Percentiles rank a stretch among this genome's conserved stretches.
Evolutionary conservation across 2,329 filamentous ascomycete species (phyloP).

Genomic region (Penicillium olsonii): DNA sequence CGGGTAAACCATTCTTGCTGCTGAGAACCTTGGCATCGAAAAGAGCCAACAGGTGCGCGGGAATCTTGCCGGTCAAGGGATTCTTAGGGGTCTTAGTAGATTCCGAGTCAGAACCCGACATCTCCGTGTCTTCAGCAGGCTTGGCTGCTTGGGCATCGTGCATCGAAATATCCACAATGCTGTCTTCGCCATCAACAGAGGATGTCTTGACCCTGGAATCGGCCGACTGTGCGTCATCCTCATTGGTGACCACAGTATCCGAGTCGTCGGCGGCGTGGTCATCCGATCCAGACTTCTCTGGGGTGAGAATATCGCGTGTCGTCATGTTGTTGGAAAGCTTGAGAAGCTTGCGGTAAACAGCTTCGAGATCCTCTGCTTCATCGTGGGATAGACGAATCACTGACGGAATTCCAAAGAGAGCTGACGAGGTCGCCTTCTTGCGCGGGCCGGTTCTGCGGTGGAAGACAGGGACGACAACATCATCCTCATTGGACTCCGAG

Average conservation of each 20-base stretch:
- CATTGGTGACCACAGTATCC: conserved; percentile 67
- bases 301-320: conserved; percentile 64
- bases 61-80: conserved; percentile 60
- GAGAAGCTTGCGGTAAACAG: conserved; percentile 77
- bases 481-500: conserved; percentile 38
- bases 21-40: conserved; percentile 74
- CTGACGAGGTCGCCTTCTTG: conserved; percentile 21
- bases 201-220: conserved; percentile 72
- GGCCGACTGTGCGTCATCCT: conserved; percentile 63
- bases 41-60: conserved; percentile 63
- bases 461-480: conserved; percentile 52
- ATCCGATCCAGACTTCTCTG: conserved; percentile 54
- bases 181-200: conserved; percentile 85
- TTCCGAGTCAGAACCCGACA: conserved; percentile 13
- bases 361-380: conserved; percentile 69
- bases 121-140: conserved; percentile 18
- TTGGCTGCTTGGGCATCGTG: conserved; percentile 56
- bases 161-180: conserved; percentile 88
- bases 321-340: conserved; percentile 75
- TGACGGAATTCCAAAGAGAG: conserved; percentile 45
- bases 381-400: conserved; percentile 76
- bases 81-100: conserved; percentile 46
- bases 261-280: conserved; percentile 58
- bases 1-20: conserved; percentile 63
- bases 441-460: conserved; percentile 38